Evolutionary conservation across 257 asterid species (phyloP).

Genomic region (Verbascum thapsus): DNA sequence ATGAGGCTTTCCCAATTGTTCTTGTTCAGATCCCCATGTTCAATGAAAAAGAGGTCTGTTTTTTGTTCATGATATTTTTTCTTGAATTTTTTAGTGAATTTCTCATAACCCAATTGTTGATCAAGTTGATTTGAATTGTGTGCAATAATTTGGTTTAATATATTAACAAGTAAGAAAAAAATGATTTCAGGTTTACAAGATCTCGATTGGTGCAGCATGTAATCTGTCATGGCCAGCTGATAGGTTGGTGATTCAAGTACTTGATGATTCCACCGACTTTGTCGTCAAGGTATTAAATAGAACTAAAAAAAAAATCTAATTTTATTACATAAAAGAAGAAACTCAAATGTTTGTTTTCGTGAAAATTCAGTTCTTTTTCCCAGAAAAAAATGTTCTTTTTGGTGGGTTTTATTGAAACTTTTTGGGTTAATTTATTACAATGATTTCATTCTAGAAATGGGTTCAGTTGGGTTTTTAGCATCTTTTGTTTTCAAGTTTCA

Average conservation of each 20-base stretch:
- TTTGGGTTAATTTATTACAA: background rate
- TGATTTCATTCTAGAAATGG: background rate
- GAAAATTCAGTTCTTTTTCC: background rate
- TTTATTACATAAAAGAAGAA: background rate
- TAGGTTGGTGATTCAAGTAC: constrained; percentile 65
- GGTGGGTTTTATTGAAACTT: background rate
- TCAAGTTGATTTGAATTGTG: no score
- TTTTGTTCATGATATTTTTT: no score
- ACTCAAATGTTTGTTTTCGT: background rate
- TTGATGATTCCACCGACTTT: constrained; percentile 66
- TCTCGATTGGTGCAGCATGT: constrained; percentile 75
- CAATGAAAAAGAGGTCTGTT: constrained; percentile 59
- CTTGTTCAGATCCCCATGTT: constrained; percentile 79
- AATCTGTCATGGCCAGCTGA: constrained; percentile 72
- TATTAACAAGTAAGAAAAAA: no score
- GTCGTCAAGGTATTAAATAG: constrained; percentile 44
- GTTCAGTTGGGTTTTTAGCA: background rate
- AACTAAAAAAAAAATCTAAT: background rate
- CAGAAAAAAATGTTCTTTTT: no score
- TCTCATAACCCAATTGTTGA: no score
- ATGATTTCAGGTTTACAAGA: constrained; percentile 79
- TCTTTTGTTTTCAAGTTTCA: constrained; percentile 12
- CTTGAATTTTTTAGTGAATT: background rate
- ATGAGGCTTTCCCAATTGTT: constrained; percentile 47
- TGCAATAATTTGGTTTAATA: no score